These are phyloP conservation scores for Zygotorulaspora chibaensis DNA, from an alignment of 805 yeast species.

Conservation along the genomic window DNA sequence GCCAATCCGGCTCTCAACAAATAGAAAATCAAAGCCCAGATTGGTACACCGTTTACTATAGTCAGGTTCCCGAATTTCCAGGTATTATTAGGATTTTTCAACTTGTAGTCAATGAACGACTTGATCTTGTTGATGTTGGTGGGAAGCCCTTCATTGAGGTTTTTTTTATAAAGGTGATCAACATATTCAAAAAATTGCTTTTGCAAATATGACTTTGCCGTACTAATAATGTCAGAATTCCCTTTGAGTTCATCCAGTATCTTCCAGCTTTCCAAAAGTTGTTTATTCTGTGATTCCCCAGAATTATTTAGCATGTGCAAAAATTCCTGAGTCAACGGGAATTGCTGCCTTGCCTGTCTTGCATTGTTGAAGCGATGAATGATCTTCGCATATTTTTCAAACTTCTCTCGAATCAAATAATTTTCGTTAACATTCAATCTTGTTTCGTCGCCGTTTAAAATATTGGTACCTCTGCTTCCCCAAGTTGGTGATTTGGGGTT, in stretches of 20 bases:
- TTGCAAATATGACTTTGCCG: constrained; percentile 62
- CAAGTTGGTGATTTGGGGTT: constrained; percentile 24
- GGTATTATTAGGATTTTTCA: constrained; percentile 41
- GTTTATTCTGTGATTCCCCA: constrained; percentile 61
- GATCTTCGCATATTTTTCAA: constrained; percentile 70
- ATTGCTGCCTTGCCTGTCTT: constrained; percentile 48
- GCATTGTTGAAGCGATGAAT: constrained; percentile 67
- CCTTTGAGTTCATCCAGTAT: constrained; percentile 45
- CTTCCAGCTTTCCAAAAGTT: constrained; percentile 69
- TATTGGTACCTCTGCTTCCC: constrained; percentile 32
- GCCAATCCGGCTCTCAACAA: constrained; percentile 78
- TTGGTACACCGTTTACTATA: constrained; percentile 75
- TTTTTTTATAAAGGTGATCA: constrained; percentile 54
- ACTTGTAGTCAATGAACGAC: constrained; percentile 50
- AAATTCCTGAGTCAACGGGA: constrained; percentile 57
- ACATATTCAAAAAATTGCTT: constrained; percentile 72
- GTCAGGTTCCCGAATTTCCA: constrained; percentile 55
- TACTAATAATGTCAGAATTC: constrained; percentile 43
- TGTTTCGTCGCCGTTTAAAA: constrained; percentile 29
- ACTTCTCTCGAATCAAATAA: constrained; percentile 45
- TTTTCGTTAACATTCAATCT: constrained; percentile 43
- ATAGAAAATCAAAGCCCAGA: constrained; percentile 92
- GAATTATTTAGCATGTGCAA: constrained; percentile 55
- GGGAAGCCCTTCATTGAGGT: constrained; percentile 62
- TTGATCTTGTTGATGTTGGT: constrained; percentile 68